A percentile compares a stretch with the other conserved stretches of the same genome.
Evolutionary conservation across 192 early-diverging fungal genomes (phyloP).

Genomic region (Coemansia sp.): DNA sequence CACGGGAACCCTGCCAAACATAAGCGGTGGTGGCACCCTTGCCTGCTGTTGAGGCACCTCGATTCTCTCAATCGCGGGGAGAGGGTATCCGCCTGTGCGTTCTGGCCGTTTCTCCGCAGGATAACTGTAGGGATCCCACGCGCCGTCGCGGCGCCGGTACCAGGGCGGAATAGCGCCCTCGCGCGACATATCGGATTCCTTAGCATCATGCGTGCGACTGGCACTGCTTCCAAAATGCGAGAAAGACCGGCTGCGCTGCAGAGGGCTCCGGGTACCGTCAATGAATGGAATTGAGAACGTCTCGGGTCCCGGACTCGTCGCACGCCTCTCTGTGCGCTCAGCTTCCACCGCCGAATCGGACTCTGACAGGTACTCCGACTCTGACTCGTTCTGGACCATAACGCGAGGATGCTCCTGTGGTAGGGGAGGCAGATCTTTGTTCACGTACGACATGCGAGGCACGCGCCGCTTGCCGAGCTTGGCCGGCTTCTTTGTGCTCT

Average conservation of each 20-base stretch:
- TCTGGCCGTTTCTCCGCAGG: no score
- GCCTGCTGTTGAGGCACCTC: no score
- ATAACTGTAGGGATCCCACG: no score
- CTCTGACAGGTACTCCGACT: neutral
- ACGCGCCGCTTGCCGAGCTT: neutral
- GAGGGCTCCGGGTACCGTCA: slow-evolving; percentile 5
- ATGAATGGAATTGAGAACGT: neutral
- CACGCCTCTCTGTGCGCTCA: neutral
- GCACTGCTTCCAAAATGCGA: slow-evolving; percentile 19
- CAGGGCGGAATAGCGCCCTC: no score
- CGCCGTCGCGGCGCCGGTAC: slow-evolving; percentile 6
- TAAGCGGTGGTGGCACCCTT: no score
- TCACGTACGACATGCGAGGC: neutral
- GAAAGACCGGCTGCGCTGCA: slow-evolving; percentile 34
- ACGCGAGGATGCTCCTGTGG: no score
- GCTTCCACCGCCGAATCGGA: no score
- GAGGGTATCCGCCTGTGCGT: no score
- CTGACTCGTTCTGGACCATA: neutral
- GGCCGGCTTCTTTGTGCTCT: neutral
- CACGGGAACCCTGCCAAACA: no score
- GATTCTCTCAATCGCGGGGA: no score
- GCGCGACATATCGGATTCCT: no score
- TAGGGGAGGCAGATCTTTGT: slow-evolving; percentile 31
- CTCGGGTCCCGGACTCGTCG: neutral
- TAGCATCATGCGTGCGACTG: no score